Base-by-base conservation (phyloP, 208 protist species). In the Novymonas esmeraldas region DNA sequence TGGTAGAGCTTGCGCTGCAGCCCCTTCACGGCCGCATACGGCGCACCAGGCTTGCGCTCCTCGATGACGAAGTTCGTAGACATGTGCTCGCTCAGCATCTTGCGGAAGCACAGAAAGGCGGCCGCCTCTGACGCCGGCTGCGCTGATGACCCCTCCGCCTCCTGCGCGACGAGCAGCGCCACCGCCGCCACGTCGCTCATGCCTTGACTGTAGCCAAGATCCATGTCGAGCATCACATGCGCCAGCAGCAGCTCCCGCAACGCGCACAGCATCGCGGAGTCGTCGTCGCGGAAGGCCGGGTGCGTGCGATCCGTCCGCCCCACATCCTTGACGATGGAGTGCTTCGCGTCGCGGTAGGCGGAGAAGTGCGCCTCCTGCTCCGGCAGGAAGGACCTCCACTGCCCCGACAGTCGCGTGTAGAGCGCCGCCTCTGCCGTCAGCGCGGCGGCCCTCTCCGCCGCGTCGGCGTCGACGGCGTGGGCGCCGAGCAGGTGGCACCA, bases 201-300 rank as follows among this genome's bases (percentile, higher is more conserved):
- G 29, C 89, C 89, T 56, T 97, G 91, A 36, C 81, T 89, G 78
- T 98, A 98, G 46, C 89, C 87, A n/a, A 95, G 71, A 54, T 98
- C 94, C 80, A 97, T 94, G 73, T 98, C 93, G 48, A 85, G 83
- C 76, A 97, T 88, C 26, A 83, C 78, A 69, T 97, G 84, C 7
- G 87, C 82, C 57, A 97, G 75, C 24, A 98, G 79, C 2, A 96
- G 73, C 55, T 90, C 51, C n/a, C 69, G 76, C 39, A 98, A 52
- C 34, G 68, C 58, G n/a, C 45, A 42, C 48, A 95, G 78, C 51
- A 82, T 84, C 34, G 67, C 58, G 10, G 79, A 68, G 9, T 78
- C 63, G 18, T 86, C 81, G 5, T 86, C 79, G 41, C 58, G 36
- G 52, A 85, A 94, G 18, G 76, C 62, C 0, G 70, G 48, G 49